Evolutionary conservation across 257 asterid genomes (phyloP).

Genomic region (Agastache rugosa): DNA sequence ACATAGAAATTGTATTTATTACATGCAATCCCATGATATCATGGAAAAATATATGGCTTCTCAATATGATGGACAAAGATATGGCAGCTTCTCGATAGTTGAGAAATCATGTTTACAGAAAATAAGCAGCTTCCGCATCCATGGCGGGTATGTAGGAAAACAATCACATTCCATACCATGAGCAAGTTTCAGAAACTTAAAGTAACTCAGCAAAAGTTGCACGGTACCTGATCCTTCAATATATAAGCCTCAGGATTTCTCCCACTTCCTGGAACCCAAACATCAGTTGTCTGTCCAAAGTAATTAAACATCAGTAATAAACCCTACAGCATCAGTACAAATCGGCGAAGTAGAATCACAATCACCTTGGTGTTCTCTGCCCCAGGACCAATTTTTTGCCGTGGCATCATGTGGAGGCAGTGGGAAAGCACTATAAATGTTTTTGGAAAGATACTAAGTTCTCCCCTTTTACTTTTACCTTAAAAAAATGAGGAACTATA

Average conservation of each 20-base stretch:
- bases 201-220: not conserved
- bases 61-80: not conserved
- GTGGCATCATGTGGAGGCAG: too few relatives aligned
- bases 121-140: too few relatives aligned
- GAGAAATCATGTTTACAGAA: too few relatives aligned
- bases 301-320: conserved; percentile 24
- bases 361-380: too few relatives aligned
- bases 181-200: not conserved
- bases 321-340: too few relatives aligned
- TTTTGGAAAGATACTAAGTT: conserved; percentile 84
- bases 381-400: too few relatives aligned
- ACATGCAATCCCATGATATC: not conserved
- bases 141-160: not conserved
- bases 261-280: conserved; percentile 78
- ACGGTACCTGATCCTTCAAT: conserved; percentile 70
- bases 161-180: too few relatives aligned
- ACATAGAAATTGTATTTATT: too few relatives aligned
- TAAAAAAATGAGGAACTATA: conserved; percentile 26
- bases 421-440: conserved; percentile 66
- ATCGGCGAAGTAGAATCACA: too few relatives aligned
- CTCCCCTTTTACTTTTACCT: conserved; percentile 90
- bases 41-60: not conserved
- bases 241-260: conserved; percentile 73
- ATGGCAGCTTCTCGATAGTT: too few relatives aligned
- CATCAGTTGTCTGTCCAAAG: conserved; percentile 58